phyloP scores from a whole-genome alignment of 305 asterid species.

The Fraxinus baroniana region DNA sequence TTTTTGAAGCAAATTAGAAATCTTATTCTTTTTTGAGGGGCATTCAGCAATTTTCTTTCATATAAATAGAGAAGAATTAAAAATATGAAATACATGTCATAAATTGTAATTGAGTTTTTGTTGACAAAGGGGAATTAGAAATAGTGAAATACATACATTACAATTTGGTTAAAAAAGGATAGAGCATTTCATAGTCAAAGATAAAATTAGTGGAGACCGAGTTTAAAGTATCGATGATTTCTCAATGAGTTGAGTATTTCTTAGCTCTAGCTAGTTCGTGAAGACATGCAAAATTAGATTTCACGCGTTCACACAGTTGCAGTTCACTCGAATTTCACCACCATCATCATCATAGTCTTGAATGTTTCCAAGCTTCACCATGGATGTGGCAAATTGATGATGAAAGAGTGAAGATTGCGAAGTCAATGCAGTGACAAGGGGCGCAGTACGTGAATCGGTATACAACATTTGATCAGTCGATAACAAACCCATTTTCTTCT shows the following conservation, averaged over 20 bases:
- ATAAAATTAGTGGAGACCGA: not conserved
- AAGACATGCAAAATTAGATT: not conserved
- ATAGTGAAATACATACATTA: not conserved
- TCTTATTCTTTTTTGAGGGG: not conserved
- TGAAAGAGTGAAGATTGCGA: conserved; percentile 40
- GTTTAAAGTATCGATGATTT: not conserved
- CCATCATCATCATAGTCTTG: conserved; percentile 41
- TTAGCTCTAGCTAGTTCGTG: not conserved
- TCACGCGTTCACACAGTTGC: conserved; percentile 44
- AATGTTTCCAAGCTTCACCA: conserved; percentile 71
- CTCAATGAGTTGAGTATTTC: not conserved
- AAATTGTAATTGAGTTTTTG: not conserved
- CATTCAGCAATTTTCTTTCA: not conserved
- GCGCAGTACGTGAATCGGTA: conserved; percentile 62
- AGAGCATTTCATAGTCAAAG: not conserved
- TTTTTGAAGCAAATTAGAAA: not conserved
- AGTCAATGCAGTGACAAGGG: conserved; percentile 61
- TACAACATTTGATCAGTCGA: conserved; percentile 64
- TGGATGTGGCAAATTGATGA: conserved; percentile 64
- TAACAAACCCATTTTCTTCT: conserved; percentile 68
- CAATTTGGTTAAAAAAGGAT: not conserved
- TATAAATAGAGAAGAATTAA: not conserved
- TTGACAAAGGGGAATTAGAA: not conserved
- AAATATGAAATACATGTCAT: not conserved
- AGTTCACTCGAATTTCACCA: conserved; percentile 58